Evolutionary conservation across 164 flowering plant genomes (phyloP).

Genomic region (Buxus sempervirens): DNA sequence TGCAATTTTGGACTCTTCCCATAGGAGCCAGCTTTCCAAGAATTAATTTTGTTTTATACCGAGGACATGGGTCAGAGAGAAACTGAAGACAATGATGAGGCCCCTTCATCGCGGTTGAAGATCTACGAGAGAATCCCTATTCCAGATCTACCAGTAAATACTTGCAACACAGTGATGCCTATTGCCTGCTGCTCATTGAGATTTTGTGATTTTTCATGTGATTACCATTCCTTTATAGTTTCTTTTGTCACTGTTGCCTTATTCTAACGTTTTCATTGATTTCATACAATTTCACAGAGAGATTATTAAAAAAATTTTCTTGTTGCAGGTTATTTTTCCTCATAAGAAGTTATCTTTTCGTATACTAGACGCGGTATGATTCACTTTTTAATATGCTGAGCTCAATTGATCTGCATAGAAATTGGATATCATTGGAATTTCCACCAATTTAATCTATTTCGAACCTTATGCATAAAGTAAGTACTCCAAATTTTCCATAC

Average conservation of each 20-base stretch:
- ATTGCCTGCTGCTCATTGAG: slow-evolving; percentile 6
- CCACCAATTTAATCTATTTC: no score
- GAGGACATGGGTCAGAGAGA: slow-evolving; percentile 36
- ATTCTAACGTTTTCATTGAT: background rate
- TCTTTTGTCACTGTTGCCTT: background rate
- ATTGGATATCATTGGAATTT: no score
- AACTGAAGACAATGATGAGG: slow-evolving; percentile 23
- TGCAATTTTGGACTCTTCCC: background rate
- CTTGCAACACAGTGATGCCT: slow-evolving; percentile 18
- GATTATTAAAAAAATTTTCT: slow-evolving; percentile 1
- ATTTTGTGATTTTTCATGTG: background rate
- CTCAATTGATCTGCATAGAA: no score
- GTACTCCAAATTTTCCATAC: no score
- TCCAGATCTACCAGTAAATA: slow-evolving; percentile 86
- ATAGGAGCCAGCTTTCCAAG: slow-evolving; percentile 93
- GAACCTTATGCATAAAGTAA: no score
- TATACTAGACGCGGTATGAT: slow-evolving; percentile 82
- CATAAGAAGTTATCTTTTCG: slow-evolving; percentile 95
- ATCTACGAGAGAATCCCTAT: slow-evolving; percentile 89
- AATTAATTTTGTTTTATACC: slow-evolving; percentile 80
- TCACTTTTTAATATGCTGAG: no score
- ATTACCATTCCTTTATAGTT: background rate
- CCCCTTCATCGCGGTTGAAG: slow-evolving; percentile 70
- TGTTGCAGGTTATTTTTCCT: slow-evolving; percentile 88
- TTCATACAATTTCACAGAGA: slow-evolving; percentile 7